Evolutionary conservation across 805 yeast species (phyloP).

Genomic region (Limtongozyma cylindracea): DNA sequence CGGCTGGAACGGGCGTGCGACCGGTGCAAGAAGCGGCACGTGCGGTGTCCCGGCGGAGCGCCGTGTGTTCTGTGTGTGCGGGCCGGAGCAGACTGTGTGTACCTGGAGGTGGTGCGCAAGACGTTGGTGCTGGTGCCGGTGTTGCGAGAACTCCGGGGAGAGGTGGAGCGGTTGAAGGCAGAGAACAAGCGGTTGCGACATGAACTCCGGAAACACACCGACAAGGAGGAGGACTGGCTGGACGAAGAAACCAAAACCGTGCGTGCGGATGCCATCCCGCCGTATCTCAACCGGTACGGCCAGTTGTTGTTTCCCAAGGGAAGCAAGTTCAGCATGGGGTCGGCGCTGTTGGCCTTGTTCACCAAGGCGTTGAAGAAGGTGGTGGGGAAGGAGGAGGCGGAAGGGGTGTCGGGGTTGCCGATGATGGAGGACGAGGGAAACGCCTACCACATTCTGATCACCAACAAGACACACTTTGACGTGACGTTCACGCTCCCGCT

Average conservation of each 20-base stretch:
- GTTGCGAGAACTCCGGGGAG: slow-evolving; percentile 46
- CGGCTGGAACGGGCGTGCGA: slow-evolving; percentile 23
- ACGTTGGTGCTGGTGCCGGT: slow-evolving; percentile 53
- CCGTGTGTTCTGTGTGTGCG: slow-evolving; percentile 40
- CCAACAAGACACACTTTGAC: slow-evolving; percentile 39
- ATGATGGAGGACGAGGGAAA: slow-evolving; percentile 44
- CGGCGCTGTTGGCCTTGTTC: slow-evolving; percentile 63
- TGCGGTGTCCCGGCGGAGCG: slow-evolving; percentile 56
- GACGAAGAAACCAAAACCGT: neutral
- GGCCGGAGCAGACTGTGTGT: slow-evolving; percentile 37
- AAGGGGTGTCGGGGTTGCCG: too few relatives aligned
- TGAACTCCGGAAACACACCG: slow-evolving; percentile 7
- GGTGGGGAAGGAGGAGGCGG: slow-evolving; percentile 10
- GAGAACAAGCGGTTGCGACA: slow-evolving; percentile 35
- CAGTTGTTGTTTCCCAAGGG: slow-evolving; percentile 54
- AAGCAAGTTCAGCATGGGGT: slow-evolving; percentile 52
- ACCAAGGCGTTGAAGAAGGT: slow-evolving; percentile 54
- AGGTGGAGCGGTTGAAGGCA: slow-evolving; percentile 33
- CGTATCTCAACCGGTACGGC: slow-evolving; percentile 48
- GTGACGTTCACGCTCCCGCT: slow-evolving; percentile 56
- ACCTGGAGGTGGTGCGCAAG: slow-evolving; percentile 28
- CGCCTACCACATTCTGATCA: slow-evolving; percentile 47
- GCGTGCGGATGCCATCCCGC: slow-evolving; percentile 29
- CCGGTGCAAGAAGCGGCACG: slow-evolving; percentile 46
- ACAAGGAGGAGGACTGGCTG: neutral